Conservation (phyloP, 164 flowering plant species). For the Taxillus chinensis region DNA sequence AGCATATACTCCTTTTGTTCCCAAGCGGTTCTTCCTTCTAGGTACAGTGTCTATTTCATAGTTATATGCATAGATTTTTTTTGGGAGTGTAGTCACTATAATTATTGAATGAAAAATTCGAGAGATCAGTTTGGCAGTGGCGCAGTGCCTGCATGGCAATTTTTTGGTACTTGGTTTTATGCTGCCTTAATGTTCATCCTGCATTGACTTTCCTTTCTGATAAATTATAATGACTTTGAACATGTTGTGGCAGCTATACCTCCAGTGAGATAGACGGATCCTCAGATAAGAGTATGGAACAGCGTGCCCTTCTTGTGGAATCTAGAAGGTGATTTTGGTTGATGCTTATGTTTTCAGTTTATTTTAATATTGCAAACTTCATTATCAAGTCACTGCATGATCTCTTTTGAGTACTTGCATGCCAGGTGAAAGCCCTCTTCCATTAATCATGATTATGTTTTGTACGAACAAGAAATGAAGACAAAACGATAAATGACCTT, state of each 20-base stretch:
- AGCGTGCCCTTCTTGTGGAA: conserved; percentile 66
- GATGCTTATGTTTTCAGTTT: not conserved
- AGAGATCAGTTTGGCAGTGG: too few relatives aligned
- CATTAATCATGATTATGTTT: too few relatives aligned
- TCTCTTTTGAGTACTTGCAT: too few relatives aligned
- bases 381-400: too few relatives aligned
- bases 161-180: too few relatives aligned
- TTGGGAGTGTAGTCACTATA: not conserved
- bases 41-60: conserved; percentile 18
- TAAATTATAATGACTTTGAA: not conserved
- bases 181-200: too few relatives aligned
- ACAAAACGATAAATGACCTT: too few relatives aligned
- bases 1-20: conserved; percentile 49
- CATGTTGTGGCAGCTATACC: conserved; percentile 36
- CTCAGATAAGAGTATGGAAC: conserved; percentile 49
- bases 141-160: too few relatives aligned
- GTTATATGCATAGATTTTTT: not conserved
- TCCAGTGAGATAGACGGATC: conserved; percentile 37
- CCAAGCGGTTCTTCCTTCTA: conserved; percentile 43
- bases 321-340: conserved; percentile 51
- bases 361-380: not conserved
- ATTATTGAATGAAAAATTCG: not conserved
- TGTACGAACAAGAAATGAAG: too few relatives aligned
- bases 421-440: too few relatives aligned
- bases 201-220: not conserved